Percentiles rank a stretch among this genome's conserved stretches.
Conservation (phyloP, 208 protist genomes). For the Leishmania turanica region DNA sequence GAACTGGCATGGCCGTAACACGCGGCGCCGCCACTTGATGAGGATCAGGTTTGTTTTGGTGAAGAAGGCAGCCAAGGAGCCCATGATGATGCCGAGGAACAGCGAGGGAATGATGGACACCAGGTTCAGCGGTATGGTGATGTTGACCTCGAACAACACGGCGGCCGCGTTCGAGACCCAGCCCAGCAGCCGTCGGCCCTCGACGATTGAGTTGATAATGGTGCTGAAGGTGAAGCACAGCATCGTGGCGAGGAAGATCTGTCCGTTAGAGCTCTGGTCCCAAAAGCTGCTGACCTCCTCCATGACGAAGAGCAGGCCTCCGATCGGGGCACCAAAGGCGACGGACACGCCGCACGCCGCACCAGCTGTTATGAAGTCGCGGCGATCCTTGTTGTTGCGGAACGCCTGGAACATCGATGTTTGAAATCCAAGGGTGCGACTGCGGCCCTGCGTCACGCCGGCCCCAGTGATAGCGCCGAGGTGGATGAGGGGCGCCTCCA, state of each 20-base stretch:
- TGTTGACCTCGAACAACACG: conserved; percentile 89
- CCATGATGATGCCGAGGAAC: conserved; percentile 81
- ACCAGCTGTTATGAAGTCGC: conserved; percentile 95
- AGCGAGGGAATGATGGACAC: conserved; percentile 87
- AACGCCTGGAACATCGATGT: conserved; percentile 81
- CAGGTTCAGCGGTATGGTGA: conserved; percentile 86
- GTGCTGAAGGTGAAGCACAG: conserved; percentile 83
- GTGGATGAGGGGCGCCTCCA: conserved; percentile 97
- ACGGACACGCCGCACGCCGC: conserved; percentile 95
- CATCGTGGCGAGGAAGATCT: conserved; percentile 95
- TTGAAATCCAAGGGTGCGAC: conserved; percentile 82
- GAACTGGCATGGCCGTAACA: conserved; percentile 51
- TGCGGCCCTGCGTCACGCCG: conserved; percentile 92
- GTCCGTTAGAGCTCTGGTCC: conserved; percentile 88
- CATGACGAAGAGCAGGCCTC: conserved; percentile 96
- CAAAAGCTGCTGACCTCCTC: conserved; percentile 95
- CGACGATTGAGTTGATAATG: conserved; percentile 80
- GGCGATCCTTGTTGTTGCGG: conserved; percentile 91
- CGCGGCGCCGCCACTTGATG: conserved; percentile 64
- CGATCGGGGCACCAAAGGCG: conserved; percentile 96
- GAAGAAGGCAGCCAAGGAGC: conserved; percentile 86
- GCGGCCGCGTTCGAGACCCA: conserved; percentile 84
- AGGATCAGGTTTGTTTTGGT: conserved; percentile 89
- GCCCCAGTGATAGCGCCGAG: conserved; percentile 94
- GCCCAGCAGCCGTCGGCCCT: conserved; percentile 74